A percentile compares a stretch with the other conserved stretches of the same genome.
These are phyloP conservation scores for Blastomyces emzantsi DNA, from an alignment of 2,329 filamentous ascomycete genomes.

Conservation along the genomic window DNA sequence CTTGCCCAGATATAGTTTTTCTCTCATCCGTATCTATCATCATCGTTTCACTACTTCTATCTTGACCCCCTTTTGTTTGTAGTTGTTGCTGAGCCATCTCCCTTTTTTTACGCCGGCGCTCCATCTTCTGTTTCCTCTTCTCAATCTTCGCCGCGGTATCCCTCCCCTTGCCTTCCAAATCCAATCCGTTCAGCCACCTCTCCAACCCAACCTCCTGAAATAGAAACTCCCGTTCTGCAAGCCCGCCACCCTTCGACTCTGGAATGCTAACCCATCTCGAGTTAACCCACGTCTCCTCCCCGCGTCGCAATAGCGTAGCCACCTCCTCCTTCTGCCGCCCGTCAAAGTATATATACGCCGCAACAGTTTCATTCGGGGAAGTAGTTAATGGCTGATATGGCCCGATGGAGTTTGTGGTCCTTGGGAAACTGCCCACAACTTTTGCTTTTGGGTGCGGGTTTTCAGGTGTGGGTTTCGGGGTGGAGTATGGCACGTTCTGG, in stretches of 20 bases:
- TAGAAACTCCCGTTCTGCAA: conserved; percentile 92
- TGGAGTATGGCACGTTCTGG: conserved; percentile 84
- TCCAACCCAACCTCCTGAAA: conserved; percentile 96
- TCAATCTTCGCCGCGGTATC: conserved; percentile 76
- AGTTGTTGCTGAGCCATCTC: conserved; percentile 50
- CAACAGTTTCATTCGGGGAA: conserved; percentile 92
- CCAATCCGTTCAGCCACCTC: conserved; percentile 90
- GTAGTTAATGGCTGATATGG: conserved; percentile 90
- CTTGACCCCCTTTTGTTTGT: conserved; percentile 25
- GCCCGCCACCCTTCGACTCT: conserved; percentile 78
- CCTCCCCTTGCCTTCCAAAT: conserved; percentile 86
- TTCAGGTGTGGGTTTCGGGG: conserved; percentile 65
- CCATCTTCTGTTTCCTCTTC: conserved; percentile 56
- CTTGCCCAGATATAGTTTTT: conserved; percentile 33
- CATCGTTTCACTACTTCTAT: conserved; percentile 30
- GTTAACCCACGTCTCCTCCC: conserved; percentile 98
- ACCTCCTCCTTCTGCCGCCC: conserved; percentile 93
- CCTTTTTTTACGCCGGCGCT: conserved; percentile 75
- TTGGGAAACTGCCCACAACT: conserved; percentile 60
- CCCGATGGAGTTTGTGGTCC: conserved; percentile 52
- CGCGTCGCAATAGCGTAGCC: conserved; percentile 79
- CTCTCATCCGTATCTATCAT: conserved; percentile 31
- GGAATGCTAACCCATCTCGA: conserved; percentile 95
- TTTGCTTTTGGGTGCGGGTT: conserved; percentile 76
- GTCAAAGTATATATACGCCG: conserved; percentile 98